Evolutionary conservation across 2,329 filamentous ascomycete species (phyloP).

Genomic region (Claviceps arundinis): DNA sequence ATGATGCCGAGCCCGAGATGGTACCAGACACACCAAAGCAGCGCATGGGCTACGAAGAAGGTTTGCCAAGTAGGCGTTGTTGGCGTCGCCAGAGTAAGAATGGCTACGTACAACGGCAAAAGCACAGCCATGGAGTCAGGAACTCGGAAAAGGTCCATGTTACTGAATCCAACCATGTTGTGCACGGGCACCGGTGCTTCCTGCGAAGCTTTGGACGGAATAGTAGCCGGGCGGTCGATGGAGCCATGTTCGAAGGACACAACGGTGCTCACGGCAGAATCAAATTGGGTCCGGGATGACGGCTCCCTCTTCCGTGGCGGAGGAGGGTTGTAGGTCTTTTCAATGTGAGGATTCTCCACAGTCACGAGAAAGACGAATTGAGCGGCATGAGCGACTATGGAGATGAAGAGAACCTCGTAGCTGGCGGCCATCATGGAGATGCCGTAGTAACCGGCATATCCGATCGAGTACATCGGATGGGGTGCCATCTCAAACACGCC

Average conservation of each 20-base stretch:
- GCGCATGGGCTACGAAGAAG: conserved; percentile 69
- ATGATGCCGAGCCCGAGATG: conserved; percentile 76
- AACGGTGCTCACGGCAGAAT: conserved; percentile 15
- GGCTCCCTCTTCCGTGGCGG: conserved; percentile 50
- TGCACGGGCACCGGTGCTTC: conserved; percentile 55
- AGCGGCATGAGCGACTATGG: conserved; percentile 82
- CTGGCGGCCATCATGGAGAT: conserved; percentile 97
- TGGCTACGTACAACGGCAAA: conserved; percentile 60
- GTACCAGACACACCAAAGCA: conserved; percentile 83
- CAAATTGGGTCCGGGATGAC: conserved; percentile 17
- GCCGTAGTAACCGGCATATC: conserved; percentile 94
- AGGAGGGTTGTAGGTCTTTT: conserved; percentile 91
- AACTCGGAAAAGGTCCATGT: conserved; percentile 77
- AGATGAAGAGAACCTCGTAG: conserved; percentile 95
- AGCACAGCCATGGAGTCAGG: conserved; percentile 74
- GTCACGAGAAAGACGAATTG: conserved; percentile 87
- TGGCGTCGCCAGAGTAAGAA: conserved; percentile 63
- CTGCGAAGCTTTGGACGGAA: conserved; percentile 11
- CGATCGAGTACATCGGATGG: conserved; percentile 97
- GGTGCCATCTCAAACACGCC: conserved; percentile 98
- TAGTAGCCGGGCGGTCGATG: conserved; percentile 13
- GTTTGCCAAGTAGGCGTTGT: conserved; percentile 61
- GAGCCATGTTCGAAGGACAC: conserved; percentile 10
- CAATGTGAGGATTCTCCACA: conserved; percentile 95
- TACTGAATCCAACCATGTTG: conserved; percentile 68